These are phyloP conservation scores for Aspergillus sclerotiicarbonarius DNA, from an alignment of 495 filamentous ascomycete genomes.

Conservation along the genomic window DNA sequence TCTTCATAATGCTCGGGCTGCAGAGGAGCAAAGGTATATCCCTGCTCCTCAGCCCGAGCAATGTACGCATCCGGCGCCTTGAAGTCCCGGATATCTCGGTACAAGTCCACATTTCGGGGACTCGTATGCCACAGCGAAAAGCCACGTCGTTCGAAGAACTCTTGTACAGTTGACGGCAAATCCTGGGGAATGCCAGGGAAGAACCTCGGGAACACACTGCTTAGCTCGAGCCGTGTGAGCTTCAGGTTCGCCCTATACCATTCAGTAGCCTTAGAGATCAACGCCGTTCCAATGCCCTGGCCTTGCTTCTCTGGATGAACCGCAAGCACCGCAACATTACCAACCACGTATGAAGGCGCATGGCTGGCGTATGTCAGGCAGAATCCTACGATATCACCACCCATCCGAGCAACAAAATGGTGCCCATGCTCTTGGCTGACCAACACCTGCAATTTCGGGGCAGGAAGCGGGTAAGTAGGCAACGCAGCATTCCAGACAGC, in stretches of 20 bases:
- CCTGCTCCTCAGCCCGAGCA: conserved; percentile 29
- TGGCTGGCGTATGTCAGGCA: conserved; percentile 38
- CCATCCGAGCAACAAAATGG: conserved; percentile 38
- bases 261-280: conserved; percentile 35
- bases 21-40: conserved; percentile 43
- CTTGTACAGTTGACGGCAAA: conserved; percentile 31
- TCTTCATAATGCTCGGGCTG: conserved; percentile 38
- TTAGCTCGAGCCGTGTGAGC: conserved; percentile 29
- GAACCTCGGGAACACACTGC: conserved; percentile 49
- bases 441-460: conserved; percentile 27
- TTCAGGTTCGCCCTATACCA: conserved; percentile 28
- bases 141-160: conserved; percentile 48
- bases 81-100: conserved; percentile 38
- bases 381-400: conserved; percentile 38
- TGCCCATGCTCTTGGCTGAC: conserved; percentile 25
- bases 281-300: conserved; percentile 42
- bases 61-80: conserved; percentile 37
- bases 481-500: conserved; percentile 40
- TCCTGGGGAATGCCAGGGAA: conserved; percentile 48
- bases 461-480: conserved; percentile 38
- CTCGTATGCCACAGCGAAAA: conserved; percentile 31
- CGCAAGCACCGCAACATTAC: conserved; percentile 19
- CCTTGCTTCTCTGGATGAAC: conserved; percentile 38
- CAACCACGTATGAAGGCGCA: not conserved
- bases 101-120: conserved; percentile 42